Percentiles rank a stretch among this genome's conserved stretches.
Conservation (phyloP, 345 rosid genomes). For the Fremontodendron californicum region DNA sequence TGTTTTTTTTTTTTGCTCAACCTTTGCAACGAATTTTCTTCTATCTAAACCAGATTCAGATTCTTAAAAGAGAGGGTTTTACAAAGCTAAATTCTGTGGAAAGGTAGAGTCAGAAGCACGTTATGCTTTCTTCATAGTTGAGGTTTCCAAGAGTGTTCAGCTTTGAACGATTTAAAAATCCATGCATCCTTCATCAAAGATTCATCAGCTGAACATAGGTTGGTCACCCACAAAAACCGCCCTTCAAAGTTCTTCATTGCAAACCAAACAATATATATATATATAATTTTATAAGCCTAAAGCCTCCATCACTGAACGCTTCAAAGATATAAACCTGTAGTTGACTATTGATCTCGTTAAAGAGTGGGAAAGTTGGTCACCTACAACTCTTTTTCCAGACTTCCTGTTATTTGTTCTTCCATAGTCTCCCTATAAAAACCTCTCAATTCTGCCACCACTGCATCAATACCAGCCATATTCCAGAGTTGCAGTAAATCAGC, state of each 20-base stretch:
- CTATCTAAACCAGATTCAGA: background rate
- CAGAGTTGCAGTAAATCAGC: conserved; percentile 10
- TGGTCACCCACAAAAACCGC: conserved; percentile 26
- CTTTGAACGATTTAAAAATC: background rate
- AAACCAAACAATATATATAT: background rate
- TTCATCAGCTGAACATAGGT: conserved; percentile 11
- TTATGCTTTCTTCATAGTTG: no score
- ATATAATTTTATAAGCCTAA: background rate
- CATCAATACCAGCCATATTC: conserved; percentile 6
- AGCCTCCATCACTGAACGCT: background rate
- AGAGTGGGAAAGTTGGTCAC: conserved; percentile 42
- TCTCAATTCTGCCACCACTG: conserved; percentile 17
- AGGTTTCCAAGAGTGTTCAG: conserved; percentile 5
- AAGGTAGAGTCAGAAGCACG: conserved; percentile 25
- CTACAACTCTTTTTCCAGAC: conserved; percentile 18
- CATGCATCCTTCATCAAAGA: background rate
- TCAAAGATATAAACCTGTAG: conserved; percentile 8
- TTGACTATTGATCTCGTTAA: background rate
- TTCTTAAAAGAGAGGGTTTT: background rate
- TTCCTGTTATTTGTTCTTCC: no score
- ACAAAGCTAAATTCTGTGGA: background rate
- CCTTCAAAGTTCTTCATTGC: background rate
- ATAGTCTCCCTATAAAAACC: conserved; percentile 25
- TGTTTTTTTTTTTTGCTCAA: no score
- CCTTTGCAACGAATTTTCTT: background rate